Evolutionary conservation across 2,329 filamentous ascomycete genomes (phyloP).

Genomic region (Penicillium sp.): DNA sequence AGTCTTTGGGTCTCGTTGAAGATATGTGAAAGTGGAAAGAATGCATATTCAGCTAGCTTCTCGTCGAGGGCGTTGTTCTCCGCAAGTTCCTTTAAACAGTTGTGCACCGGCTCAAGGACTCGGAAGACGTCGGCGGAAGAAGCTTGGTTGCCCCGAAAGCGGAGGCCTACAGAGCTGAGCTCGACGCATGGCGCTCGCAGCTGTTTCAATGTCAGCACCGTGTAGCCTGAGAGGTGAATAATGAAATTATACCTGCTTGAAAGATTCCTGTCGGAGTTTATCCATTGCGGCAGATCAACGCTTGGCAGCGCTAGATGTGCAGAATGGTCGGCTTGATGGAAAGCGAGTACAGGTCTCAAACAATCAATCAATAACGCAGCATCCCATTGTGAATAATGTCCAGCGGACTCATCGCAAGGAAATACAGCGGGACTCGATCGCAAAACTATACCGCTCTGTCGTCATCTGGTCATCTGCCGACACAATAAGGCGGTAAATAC

Average conservation of each 20-base stretch:
- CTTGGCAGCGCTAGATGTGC: background rate
- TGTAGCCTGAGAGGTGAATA: background rate
- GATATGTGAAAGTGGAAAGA: conserved; percentile 87
- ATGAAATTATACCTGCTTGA: conserved; percentile 37
- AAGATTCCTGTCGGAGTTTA: conserved; percentile 41
- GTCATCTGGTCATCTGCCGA: conserved; percentile 32
- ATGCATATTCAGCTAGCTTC: conserved; percentile 88
- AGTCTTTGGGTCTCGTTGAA: conserved; percentile 73
- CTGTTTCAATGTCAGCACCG: conserved; percentile 31
- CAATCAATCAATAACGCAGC: background rate
- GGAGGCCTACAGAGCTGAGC: conserved; percentile 55
- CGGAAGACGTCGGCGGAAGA: conserved; percentile 49
- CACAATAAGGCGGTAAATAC: conserved; percentile 22
- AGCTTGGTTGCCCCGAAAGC: conserved; percentile 48
- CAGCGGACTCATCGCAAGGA: conserved; percentile 1
- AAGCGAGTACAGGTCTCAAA: background rate
- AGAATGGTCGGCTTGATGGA: background rate
- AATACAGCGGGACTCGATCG: conserved; percentile 9
- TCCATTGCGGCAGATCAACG: conserved; percentile 31
- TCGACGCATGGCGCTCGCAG: conserved; percentile 60
- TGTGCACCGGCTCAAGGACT: conserved; percentile 48
- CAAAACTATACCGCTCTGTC: conserved; percentile 17
- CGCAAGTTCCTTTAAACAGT: conserved; percentile 41
- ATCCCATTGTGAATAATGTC: background rate
- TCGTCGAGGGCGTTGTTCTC: conserved; percentile 60